phyloP scores from a whole-genome alignment of 306 rosid genomes.

The Rubus idaeus region DNA sequence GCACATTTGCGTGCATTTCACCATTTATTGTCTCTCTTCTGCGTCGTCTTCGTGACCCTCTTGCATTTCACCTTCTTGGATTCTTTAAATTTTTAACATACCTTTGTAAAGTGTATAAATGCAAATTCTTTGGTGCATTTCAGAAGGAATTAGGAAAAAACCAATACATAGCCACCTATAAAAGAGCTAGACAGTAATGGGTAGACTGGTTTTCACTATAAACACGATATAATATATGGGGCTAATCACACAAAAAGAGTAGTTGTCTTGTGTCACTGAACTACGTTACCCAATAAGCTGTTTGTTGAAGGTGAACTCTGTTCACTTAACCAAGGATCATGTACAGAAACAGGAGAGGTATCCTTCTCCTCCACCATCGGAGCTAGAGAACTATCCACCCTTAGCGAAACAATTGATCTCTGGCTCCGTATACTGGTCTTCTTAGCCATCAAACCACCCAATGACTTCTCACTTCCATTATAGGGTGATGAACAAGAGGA shows the following conservation, averaged over 20 bases:
- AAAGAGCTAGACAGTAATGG: background rate
- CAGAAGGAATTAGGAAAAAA: background rate
- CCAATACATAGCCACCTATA: background rate
- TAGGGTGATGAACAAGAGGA: conserved; percentile 63
- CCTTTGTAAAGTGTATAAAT: background rate
- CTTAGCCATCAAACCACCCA: conserved; percentile 31
- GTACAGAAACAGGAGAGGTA: conserved; percentile 84
- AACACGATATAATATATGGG: conserved; percentile 1
- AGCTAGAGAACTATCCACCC: conserved; percentile 32
- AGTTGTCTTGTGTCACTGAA: conserved; percentile 42
- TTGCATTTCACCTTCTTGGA: too few species aligned
- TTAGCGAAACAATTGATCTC: conserved; percentile 49
- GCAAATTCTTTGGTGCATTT: background rate
- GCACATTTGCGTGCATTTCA: too few species aligned
- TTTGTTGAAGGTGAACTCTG: conserved; percentile 91
- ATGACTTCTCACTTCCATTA: conserved; percentile 55
- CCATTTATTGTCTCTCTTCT: too few species aligned
- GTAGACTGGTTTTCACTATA: conserved; percentile 12
- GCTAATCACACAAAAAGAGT: background rate
- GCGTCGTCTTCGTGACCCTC: too few species aligned
- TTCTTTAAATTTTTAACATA: too few species aligned
- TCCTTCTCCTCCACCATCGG: conserved; percentile 56
- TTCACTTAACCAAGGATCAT: conserved; percentile 89
- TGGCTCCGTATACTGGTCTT: conserved; percentile 48
- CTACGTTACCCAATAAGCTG: conserved; percentile 74